phyloP scores from a whole-genome alignment of 495 filamentous ascomycete species.

The Penicillium macrosclerotiorum region DNA sequence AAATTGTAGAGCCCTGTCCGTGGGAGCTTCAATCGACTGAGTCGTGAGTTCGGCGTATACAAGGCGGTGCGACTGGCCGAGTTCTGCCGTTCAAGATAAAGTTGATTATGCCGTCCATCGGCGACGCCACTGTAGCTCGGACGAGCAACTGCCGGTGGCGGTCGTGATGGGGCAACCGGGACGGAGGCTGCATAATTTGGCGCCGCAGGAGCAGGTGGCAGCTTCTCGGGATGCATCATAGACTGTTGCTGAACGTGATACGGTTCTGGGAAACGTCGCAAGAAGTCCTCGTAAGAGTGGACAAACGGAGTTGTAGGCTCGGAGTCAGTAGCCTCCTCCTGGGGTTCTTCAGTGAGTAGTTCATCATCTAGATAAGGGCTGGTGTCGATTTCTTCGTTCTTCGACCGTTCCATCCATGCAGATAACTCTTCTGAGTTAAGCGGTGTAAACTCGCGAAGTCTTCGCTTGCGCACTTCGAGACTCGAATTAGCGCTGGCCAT shows the following conservation, averaged over 20 bases:
- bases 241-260: conserved; percentile 70
- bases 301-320: conserved; percentile 46
- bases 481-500: conserved; percentile 53
- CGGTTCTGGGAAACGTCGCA: conserved; percentile 78
- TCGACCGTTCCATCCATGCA: conserved; percentile 59
- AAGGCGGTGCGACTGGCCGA: conserved; percentile 45
- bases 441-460: conserved; percentile 56
- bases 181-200: conserved; percentile 41
- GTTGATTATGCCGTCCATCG: conserved; percentile 57
- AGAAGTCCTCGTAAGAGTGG: conserved; percentile 69
- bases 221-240: conserved; percentile 54
- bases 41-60: conserved; percentile 41
- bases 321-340: conserved; percentile 29
- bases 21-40: conserved; percentile 53
- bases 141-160: conserved; percentile 80
- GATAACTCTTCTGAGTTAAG: conserved; percentile 60
- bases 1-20: conserved; percentile 78
- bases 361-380: conserved; percentile 42
- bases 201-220: conserved; percentile 16
- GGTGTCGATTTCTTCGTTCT: conserved; percentile 51
- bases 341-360: conserved; percentile 35
- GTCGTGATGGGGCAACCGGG: conserved; percentile 54
- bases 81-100: conserved; percentile 46
- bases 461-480: conserved; percentile 52
- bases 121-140: conserved; percentile 88